A percentile compares a stretch with the other conserved stretches of the same genome.
Evolutionary conservation across 2,329 filamentous ascomycete species (phyloP).

Genomic region (Ambrosiella cleistominuta): DNA sequence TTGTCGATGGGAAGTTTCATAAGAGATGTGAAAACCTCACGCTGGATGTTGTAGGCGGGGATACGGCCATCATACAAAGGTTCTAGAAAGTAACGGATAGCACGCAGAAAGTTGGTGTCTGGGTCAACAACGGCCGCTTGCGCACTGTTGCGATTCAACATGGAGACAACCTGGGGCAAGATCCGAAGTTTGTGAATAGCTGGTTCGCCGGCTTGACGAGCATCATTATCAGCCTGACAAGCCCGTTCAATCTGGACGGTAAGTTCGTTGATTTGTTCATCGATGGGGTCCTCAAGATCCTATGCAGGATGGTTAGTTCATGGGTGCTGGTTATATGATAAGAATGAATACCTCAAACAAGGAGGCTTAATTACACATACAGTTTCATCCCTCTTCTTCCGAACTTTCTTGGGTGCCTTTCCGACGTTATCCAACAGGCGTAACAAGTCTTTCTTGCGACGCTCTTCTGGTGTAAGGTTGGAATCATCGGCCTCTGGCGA

Average conservation of each 20-base stretch:
- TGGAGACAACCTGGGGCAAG: conserved; percentile 70
- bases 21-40: conserved; percentile 73
- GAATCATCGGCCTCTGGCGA: conserved; percentile 46
- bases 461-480: conserved; percentile 65
- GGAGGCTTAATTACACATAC: background rate
- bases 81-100: conserved; percentile 93
- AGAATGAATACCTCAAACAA: too few relatives aligned
- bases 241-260: conserved; percentile 82
- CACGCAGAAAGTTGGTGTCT: conserved; percentile 85
- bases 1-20: conserved; percentile 74
- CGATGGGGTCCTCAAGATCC: conserved; percentile 81
- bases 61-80: conserved; percentile 85
- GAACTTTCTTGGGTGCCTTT: conserved; percentile 53
- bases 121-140: conserved; percentile 76
- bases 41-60: conserved; percentile 93
- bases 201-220: conserved; percentile 60
- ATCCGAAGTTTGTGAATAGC: conserved; percentile 88
- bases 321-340: too few relatives aligned
- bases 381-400: conserved; percentile 46
- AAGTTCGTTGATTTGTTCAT: conserved; percentile 75
- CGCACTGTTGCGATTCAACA: conserved; percentile 79
- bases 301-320: conserved; percentile 19
- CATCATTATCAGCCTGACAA: conserved; percentile 69
- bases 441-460: conserved; percentile 67
- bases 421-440: conserved; percentile 74